Base-by-base conservation (phyloP, 306 rosid species). In the Neltuma alba region DNA sequence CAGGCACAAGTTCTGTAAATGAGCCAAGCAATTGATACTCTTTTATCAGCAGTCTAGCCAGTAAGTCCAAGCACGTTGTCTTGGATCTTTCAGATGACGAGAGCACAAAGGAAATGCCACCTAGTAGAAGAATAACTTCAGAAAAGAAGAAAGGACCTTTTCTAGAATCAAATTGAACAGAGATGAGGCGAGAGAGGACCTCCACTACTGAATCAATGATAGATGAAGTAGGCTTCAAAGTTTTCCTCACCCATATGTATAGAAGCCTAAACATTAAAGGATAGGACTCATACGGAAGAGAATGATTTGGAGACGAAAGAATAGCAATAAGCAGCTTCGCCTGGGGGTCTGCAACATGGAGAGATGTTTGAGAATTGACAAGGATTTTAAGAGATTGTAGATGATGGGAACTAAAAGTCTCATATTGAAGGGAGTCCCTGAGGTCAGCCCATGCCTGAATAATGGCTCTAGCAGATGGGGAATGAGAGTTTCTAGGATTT, bases 291-390 rank as follows among this genome's bases (percentile, higher is more conserved):
- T 47, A 60, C 9, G 94, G 88, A 76, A 93, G 87, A 80, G 85
- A 80, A 31, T 80, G 12, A 4, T 70, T 72, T 4, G 90, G 81
- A 47, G 88, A 79, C 25, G 94, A 84, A 14, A 94, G 86, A 83
- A 94, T 84, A 12, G 91, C 64, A 66, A 94, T 83, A 9, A 92
- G 74, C 80, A 94, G 89, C 82, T 80, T 88, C 3, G 94, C 97
- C 74, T 91, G 98, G 4, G 98, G 95, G 28, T 92, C 97, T 5
- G 97, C 93, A 23, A 92, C 97, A 55, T 91, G 92, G 16, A 94
- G 92, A 11, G 97, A 88, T 1, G 83, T 42, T 68, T 87, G 95
- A 9, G 97, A 91, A 85, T 83, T 86, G 27, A 85, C 85, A 2
- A 94, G 89, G 82, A 85, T 87, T 69, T 86, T 88, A 25, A 92